Base-by-base conservation (phyloP, 108 stramenopile genomes). In the Stephanodiscus triporus region DNA sequence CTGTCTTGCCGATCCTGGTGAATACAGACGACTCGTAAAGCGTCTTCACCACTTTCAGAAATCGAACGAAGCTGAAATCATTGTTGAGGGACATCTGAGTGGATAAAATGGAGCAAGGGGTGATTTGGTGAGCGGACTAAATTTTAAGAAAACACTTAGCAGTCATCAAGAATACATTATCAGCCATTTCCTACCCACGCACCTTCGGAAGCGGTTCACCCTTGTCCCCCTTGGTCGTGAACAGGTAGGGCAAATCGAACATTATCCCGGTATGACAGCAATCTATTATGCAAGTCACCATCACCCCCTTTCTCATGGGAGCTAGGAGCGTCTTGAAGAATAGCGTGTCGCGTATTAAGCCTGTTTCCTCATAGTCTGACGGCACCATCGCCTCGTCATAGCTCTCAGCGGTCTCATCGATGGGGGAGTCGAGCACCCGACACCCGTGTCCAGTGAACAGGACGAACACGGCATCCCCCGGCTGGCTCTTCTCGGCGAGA, bases 381-480 rank as follows among this genome's bases (percentile, higher is more conserved):
- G 93, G 93, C 17, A 87, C 81, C 56, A 95, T 64, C 1, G 87
- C 88, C 77, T 95, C 93, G 48, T 92, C 93, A 68, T 92, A 95
- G 63, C 82, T 86, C 54, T 90, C 89, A 4, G 71, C 87, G 13
- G 88, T 78, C 19, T 72, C 73, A 36, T 85, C 84, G 61, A 85
- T 80, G 19, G 73, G 76, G 14, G 88, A 80, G 61, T 90, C 93
- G n/a, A 92, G 70, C 23, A 91, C 75, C 45, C 93, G 83, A 58
- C 93, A 88, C 47, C 93, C 93, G 57, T 95, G 93, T 22, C 93
- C 93, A 8, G 93, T 78, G 66, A 92, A 95, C 10, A 91, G 89
- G 54, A 95, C 80, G 73, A 95, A 92, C 27, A 95, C 89, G 32
- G 89, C 89, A 81, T 95, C 93, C 10, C 93, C 93, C 49, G 19